These are phyloP conservation scores for Nemania diffusa DNA, from an alignment of 2,329 filamentous ascomycete species.

Conservation along the genomic window DNA sequence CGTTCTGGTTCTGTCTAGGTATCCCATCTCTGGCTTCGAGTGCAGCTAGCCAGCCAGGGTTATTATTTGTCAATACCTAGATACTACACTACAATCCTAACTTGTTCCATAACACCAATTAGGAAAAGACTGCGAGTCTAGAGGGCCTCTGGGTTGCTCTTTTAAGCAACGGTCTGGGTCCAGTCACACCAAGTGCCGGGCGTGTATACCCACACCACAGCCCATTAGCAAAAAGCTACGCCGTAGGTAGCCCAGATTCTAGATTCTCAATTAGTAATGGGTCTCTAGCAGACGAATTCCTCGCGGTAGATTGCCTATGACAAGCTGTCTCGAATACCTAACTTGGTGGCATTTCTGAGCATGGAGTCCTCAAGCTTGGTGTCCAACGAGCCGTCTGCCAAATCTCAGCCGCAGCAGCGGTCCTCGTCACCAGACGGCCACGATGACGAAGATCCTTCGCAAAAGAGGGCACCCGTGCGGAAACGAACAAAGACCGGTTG, in stretches of 20 bases:
- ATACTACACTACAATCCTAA: conserved; percentile 2
- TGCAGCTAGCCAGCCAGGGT: conserved; percentile 7
- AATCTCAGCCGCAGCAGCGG: conserved; percentile 48
- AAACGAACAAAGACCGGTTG: conserved; percentile 93
- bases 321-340: conserved; percentile 18
- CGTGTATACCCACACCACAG: conserved; percentile 20
- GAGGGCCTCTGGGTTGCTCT: conserved; percentile 10
- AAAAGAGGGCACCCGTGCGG: conserved; percentile 62
- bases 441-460: conserved; percentile 55
- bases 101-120: conserved; percentile 18
- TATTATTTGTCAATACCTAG: conserved; percentile 16
- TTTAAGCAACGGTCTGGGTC: conserved; percentile 23
- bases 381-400: conserved; percentile 39
- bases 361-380: conserved; percentile 48
- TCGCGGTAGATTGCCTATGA: conserved; percentile 30
- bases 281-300: conserved; percentile 6
- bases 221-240: conserved; percentile 24
- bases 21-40: conserved; percentile 12
- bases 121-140: conserved; percentile 21
- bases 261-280: conserved; percentile 21
- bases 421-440: conserved; percentile 48
- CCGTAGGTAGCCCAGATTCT: too few relatives aligned
- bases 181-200: conserved; percentile 32
- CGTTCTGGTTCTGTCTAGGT: conserved; percentile 11
- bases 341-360: conserved; percentile 20